A percentile compares a stretch with the other conserved stretches of the same genome.
phyloP scores from a whole-genome alignment of 2,329 filamentous ascomycete species.

The Colletotrichum paranaense region DNA sequence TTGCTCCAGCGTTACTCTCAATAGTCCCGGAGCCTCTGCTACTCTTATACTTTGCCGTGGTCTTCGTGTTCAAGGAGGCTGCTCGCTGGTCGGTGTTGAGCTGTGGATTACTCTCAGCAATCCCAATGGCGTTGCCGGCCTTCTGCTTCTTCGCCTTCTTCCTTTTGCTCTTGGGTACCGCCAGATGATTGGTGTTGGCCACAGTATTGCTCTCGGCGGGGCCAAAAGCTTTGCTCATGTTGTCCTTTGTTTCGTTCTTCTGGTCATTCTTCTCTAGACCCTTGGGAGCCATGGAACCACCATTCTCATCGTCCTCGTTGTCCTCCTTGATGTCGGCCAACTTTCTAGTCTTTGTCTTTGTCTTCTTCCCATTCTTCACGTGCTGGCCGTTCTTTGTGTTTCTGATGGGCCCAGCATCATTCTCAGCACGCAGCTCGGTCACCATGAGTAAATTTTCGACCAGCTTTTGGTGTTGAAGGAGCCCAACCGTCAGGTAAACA shows the following conservation, averaged over 20 bases:
- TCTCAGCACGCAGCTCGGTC: neutral
- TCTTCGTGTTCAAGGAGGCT: neutral
- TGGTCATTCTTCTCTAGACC: too few relatives aligned
- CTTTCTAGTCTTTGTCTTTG: neutral
- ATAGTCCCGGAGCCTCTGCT: too few relatives aligned
- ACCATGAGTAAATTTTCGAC: neutral
- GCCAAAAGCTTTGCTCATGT: too few relatives aligned
- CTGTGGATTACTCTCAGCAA: neutral
- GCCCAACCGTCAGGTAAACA: neutral
- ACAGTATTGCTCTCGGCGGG: too few relatives aligned
- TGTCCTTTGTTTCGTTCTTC: too few relatives aligned
- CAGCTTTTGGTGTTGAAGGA: neutral
- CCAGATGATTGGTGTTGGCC: neutral
- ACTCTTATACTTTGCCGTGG: neutral
- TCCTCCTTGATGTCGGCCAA: neutral
- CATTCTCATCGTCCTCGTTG: neutral
- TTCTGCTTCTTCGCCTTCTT: neutral
- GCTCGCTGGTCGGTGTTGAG: neutral
- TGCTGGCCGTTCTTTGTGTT: neutral
- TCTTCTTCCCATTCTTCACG: neutral
- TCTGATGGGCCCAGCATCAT: neutral
- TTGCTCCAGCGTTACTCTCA: too few relatives aligned
- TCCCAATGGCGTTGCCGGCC: neutral
- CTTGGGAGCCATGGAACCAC: too few relatives aligned
- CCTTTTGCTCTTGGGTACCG: neutral